Evolutionary conservation across 2,329 filamentous ascomycete genomes (phyloP).

Genomic region (Ceratocystiopsis sp.): DNA sequence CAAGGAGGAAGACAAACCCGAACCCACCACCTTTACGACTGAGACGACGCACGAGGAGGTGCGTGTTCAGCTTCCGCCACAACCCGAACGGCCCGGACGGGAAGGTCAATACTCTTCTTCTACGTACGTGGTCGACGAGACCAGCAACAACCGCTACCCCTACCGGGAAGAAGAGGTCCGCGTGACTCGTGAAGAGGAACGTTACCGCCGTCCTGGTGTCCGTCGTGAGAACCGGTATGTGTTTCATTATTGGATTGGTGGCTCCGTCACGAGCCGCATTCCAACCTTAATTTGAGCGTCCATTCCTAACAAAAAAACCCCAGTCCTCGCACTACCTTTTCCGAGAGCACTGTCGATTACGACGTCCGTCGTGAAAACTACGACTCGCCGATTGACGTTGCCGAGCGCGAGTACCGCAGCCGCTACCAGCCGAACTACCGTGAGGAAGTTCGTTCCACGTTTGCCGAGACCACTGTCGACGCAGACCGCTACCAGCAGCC

Average conservation of each 20-base stretch:
- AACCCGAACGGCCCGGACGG: constrained; percentile 74
- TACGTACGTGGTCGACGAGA: constrained; percentile 21
- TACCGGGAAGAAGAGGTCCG: constrained; percentile 67
- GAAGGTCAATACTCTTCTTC: constrained; percentile 88
- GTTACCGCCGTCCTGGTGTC: constrained; percentile 53
- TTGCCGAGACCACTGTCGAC: constrained; percentile 21
- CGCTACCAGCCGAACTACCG: constrained; percentile 34
- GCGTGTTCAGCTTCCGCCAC: constrained; percentile 55
- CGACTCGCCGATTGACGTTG: constrained; percentile 39
- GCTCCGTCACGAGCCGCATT: no score
- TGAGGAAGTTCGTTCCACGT: constrained; percentile 19
- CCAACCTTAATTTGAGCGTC: no score
- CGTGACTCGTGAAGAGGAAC: constrained; percentile 64
- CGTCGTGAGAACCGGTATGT: constrained; percentile 35
- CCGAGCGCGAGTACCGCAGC: constrained; percentile 50
- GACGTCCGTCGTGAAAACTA: constrained; percentile 33
- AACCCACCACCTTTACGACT: constrained; percentile 23
- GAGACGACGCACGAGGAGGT: constrained; percentile 62
- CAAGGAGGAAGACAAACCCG: constrained; percentile 15
- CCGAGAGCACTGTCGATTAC: constrained; percentile 50
- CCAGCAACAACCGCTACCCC: constrained; percentile 18
- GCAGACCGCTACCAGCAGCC: constrained; percentile 20
- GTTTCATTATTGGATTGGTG: background rate
- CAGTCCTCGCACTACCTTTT: constrained; percentile 28
- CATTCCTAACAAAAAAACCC: background rate